A percentile compares a stretch with the other conserved stretches of the same genome.
These are phyloP conservation scores for Rhodamnia argentea DNA, from an alignment of 345 rosid species.

Conservation along the genomic window DNA sequence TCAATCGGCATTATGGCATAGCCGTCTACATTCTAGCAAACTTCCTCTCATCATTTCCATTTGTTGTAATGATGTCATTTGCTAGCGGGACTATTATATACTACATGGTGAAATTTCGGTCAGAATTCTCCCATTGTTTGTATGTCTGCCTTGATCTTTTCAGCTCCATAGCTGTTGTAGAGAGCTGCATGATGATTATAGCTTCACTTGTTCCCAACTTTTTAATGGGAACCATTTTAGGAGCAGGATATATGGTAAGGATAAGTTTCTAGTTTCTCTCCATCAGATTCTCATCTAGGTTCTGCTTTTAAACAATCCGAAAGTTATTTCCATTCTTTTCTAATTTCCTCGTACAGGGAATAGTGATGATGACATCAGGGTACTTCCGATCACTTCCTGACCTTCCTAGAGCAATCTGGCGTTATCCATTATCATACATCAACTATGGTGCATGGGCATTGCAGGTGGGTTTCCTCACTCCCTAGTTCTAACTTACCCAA, in stretches of 20 bases:
- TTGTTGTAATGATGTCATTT: slow-evolving; percentile 51
- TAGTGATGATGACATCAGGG: slow-evolving; percentile 13
- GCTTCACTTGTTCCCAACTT: slow-evolving; percentile 87
- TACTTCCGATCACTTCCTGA: slow-evolving; percentile 2
- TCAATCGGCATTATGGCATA: slow-evolving; percentile 85
- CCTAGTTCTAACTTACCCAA: neutral
- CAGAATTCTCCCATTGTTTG: slow-evolving; percentile 52
- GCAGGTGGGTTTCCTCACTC: neutral
- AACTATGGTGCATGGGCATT: slow-evolving; percentile 11
- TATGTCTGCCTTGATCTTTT: slow-evolving; percentile 76
- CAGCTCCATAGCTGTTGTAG: slow-evolving; percentile 76
- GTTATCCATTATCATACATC: slow-evolving; percentile 9
- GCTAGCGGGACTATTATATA: slow-evolving; percentile 74
- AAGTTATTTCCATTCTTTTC: neutral
- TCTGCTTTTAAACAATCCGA: neutral
- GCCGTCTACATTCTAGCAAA: slow-evolving; percentile 70
- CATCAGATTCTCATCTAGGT: neutral
- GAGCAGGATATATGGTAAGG: slow-evolving; percentile 57
- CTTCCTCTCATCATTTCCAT: slow-evolving; percentile 75
- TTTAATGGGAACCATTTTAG: slow-evolving; percentile 84
- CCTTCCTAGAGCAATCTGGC: slow-evolving; percentile 12
- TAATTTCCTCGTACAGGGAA: neutral
- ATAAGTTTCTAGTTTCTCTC: neutral
- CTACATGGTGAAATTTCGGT: slow-evolving; percentile 74
- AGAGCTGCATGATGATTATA: slow-evolving; percentile 94